Percentiles rank a stretch among this genome's conserved stretches.
Conservation (phyloP, 2,329 filamentous ascomycete genomes). For the Fusarium tuaranense region DNA sequence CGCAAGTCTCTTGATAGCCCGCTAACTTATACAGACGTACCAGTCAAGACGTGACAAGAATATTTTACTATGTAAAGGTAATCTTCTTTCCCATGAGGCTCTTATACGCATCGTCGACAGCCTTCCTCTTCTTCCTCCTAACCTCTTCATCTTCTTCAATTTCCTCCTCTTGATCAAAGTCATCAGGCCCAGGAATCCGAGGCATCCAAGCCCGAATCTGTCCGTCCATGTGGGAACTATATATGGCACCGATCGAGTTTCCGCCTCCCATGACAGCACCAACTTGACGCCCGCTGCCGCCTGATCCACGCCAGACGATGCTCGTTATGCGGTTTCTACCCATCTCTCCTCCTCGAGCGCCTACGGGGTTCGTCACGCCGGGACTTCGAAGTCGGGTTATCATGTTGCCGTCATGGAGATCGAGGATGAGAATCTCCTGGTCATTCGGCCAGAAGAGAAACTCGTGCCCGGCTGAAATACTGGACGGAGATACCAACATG, state of each 20-base stretch:
- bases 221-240: constrained; percentile 86
- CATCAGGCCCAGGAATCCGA: constrained; percentile 61
- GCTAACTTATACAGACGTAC: background rate
- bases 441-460: constrained; percentile 86
- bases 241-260: constrained; percentile 69
- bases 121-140: constrained; percentile 76
- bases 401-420: constrained; percentile 81
- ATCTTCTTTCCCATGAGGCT: constrained; percentile 80
- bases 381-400: constrained; percentile 78
- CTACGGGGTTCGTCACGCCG: constrained; percentile 61
- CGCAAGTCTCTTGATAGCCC: background rate
- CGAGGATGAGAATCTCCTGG: constrained; percentile 82
- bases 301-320: constrained; percentile 76
- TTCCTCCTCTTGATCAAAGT: constrained; percentile 61
- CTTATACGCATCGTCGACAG: constrained; percentile 82
- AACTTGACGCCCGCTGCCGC: constrained; percentile 68
- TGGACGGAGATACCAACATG: constrained; percentile 73
- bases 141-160: constrained; percentile 56
- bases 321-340: constrained; percentile 77
- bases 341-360: constrained; percentile 60
- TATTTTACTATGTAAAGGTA: constrained; percentile 63
- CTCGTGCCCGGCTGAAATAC: constrained; percentile 68
- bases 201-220: constrained; percentile 85
- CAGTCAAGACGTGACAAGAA: background rate
- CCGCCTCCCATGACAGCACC: constrained; percentile 71